phyloP scores from a whole-genome alignment of 306 rosid genomes.

The Quercus suber region DNA sequence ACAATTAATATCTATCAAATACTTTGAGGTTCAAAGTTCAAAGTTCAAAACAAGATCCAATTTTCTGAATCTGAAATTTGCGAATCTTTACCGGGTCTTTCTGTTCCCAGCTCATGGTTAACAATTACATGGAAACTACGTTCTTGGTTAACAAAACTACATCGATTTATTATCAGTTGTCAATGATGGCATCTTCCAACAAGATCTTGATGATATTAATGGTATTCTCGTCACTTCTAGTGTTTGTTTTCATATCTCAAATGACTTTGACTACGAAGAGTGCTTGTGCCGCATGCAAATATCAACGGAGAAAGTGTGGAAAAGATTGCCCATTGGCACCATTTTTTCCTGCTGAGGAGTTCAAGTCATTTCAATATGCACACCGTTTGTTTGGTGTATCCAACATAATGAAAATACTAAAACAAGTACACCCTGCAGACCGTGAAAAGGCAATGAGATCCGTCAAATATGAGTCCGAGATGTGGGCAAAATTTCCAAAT shows the following conservation, averaged over 20 bases:
- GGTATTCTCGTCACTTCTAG: too few relatives aligned
- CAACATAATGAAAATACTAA: slow-evolving; percentile 39
- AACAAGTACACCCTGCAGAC: not conserved
- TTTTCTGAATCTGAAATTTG: slow-evolving; percentile 14
- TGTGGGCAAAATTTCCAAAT: slow-evolving; percentile 37
- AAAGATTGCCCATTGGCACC: slow-evolving; percentile 51
- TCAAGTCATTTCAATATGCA: slow-evolving; percentile 41
- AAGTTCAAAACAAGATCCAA: not conserved
- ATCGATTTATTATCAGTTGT: too few relatives aligned
- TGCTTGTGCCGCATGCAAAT: slow-evolving; percentile 73
- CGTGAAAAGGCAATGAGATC: slow-evolving; percentile 57
- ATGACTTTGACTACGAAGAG: slow-evolving; percentile 22
- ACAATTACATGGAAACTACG: too few relatives aligned
- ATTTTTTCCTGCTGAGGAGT: slow-evolving; percentile 51
- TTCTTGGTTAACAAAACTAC: too few relatives aligned
- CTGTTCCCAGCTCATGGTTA: not conserved
- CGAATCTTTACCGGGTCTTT: slow-evolving; percentile 26
- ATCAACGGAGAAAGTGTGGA: slow-evolving; percentile 49
- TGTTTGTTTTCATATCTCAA: too few relatives aligned
- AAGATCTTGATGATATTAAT: too few relatives aligned
- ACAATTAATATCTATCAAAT: too few relatives aligned
- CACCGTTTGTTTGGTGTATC: slow-evolving; percentile 62
- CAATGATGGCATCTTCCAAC: too few relatives aligned
- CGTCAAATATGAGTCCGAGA: slow-evolving; percentile 48
- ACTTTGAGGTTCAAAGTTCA: too few relatives aligned